phyloP scores from a whole-genome alignment of 108 stramenopile genomes.

The Cyclotella sp. region DNA sequence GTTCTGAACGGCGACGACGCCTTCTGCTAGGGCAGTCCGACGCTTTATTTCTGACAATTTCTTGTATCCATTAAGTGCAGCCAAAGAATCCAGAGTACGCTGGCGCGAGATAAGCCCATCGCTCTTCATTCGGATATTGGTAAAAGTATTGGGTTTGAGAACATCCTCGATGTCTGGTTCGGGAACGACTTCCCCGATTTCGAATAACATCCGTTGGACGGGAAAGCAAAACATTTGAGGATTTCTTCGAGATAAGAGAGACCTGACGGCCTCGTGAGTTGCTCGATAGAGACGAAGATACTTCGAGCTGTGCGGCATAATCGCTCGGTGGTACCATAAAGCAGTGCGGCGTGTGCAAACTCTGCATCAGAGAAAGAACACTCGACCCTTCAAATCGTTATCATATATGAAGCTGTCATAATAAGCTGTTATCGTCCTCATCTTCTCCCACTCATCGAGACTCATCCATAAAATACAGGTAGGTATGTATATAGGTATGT shows the following conservation, averaged over 20 bases:
- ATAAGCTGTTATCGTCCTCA: too few species aligned
- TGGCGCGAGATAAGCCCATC: background rate
- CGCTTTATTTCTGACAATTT: background rate
- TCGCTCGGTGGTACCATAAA: too few species aligned
- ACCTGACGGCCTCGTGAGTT: slow-evolving; percentile 2
- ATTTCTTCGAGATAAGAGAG: background rate
- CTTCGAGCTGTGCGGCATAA: too few species aligned
- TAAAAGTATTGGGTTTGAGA: background rate
- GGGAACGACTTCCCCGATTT: background rate
- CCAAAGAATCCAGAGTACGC: background rate
- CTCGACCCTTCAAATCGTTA: too few species aligned
- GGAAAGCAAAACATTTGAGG: slow-evolving; percentile 14
- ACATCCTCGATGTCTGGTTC: background rate
- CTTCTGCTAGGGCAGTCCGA: slow-evolving; percentile 20
- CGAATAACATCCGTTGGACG: background rate
- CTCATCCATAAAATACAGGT: too few species aligned
- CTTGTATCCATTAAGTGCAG: slow-evolving; percentile 5
- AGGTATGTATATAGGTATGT: too few species aligned
- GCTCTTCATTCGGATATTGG: background rate
- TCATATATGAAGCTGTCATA: too few species aligned
- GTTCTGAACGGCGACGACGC: slow-evolving; percentile 14
- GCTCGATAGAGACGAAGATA: slow-evolving; percentile 1
- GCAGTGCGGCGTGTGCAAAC: too few species aligned
- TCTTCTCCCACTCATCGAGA: too few species aligned
- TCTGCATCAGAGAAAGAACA: too few species aligned